Percentiles rank a stretch among this genome's conserved stretches.
These are phyloP conservation scores for Begonia fuchsioides DNA, from an alignment of 306 rosid species.

Conservation along the genomic window DNA sequence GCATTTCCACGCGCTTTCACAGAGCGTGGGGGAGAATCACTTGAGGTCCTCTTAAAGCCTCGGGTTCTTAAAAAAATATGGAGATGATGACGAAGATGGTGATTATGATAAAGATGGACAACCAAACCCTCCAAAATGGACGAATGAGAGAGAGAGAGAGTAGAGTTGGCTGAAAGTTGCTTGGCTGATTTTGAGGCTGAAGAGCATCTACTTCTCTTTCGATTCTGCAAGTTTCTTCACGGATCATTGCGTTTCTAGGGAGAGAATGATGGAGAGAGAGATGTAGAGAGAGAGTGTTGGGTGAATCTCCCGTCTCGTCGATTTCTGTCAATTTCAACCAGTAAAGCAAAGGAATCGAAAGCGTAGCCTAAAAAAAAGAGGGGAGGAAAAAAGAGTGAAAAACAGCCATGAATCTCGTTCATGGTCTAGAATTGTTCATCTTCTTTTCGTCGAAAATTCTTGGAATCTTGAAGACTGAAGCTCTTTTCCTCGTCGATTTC, in stretches of 20 bases:
- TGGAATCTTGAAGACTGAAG: constrained; percentile 9
- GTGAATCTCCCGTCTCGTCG: constrained; percentile 1
- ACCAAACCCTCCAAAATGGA: constrained; percentile 9
- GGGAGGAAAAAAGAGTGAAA: constrained; percentile 1
- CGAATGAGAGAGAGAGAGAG: constrained; percentile 6
- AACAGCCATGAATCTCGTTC: constrained; percentile 10
- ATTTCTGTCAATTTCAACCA: constrained; percentile 20
- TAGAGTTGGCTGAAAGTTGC: constrained; percentile 1
- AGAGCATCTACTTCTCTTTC: constrained; percentile 10
- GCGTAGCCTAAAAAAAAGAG: neutral
- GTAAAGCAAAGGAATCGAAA: constrained; percentile 9
- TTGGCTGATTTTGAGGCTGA: constrained; percentile 9
- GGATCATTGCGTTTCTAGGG: constrained; percentile 2
- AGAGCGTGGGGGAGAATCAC: constrained; percentile 1
- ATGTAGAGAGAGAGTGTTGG: constrained; percentile 10
- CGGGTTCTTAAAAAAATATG: neutral
- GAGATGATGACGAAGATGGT: constrained; percentile 4
- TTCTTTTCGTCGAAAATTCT: constrained; percentile 8
- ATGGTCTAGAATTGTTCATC: constrained; percentile 5
- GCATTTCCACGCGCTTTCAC: neutral
- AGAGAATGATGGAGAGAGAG: constrained; percentile 1
- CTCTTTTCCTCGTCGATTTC: constrained; percentile 1
- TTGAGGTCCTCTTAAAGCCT: neutral
- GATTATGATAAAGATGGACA: constrained; percentile 7
- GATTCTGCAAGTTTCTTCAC: constrained; percentile 18